Conservation (phyloP, 345 rosid genomes). For the Cardamine occulta region DNA sequence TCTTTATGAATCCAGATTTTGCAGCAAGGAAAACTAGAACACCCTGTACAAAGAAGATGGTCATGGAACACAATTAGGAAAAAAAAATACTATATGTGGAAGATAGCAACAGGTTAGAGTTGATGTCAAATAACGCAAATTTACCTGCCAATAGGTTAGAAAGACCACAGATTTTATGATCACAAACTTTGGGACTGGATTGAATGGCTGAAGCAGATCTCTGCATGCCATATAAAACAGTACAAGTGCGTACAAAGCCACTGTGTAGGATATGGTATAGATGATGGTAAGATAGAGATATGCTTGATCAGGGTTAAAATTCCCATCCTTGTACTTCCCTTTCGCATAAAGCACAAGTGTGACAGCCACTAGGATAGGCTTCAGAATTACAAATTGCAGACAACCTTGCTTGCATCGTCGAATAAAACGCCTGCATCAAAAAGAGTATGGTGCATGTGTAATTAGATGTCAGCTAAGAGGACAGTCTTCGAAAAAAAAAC, state of each 20-base stretch:
- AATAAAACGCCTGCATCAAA: slow-evolving; percentile 78
- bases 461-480: slow-evolving; percentile 27
- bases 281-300: slow-evolving; percentile 92
- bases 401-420: slow-evolving; percentile 99
- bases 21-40: slow-evolving; percentile 98
- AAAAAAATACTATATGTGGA: not conserved
- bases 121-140: not conserved
- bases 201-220: slow-evolving; percentile 98
- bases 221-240: slow-evolving; percentile 95
- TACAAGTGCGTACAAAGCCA: slow-evolving; percentile 90
- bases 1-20: slow-evolving; percentile 77
- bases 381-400: slow-evolving; percentile 94
- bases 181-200: slow-evolving; percentile 97
- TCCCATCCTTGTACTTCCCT: slow-evolving; percentile 95
- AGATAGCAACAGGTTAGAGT: not conserved
- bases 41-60: slow-evolving; percentile 58
- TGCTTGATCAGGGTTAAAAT: slow-evolving; percentile 91
- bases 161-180: slow-evolving; percentile 96
- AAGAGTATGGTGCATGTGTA: slow-evolving; percentile 10
- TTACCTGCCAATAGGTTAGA: slow-evolving; percentile 99
- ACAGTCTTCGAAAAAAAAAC: not conserved
- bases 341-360: slow-evolving; percentile 91
- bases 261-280: slow-evolving; percentile 91
- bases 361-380: slow-evolving; percentile 85
- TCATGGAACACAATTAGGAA: not conserved